A percentile compares a stretch with the other conserved stretches of the same genome.
Evolutionary conservation across 2,329 filamentous ascomycete genomes (phyloP).

Genomic region (Byssoonygena ceratinophila): DNA sequence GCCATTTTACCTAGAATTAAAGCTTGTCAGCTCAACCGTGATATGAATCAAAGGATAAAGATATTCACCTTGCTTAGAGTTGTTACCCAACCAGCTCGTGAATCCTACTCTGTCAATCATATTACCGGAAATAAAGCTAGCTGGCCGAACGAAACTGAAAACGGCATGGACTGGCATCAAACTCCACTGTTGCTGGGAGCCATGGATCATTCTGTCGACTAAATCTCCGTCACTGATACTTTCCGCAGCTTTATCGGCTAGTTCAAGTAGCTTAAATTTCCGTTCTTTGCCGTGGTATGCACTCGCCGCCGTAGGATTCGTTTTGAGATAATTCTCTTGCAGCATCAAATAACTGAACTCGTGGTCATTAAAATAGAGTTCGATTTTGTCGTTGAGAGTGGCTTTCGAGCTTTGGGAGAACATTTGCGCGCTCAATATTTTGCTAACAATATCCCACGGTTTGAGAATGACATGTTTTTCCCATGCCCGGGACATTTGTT

Average conservation of each 20-base stretch:
- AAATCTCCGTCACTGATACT: conserved; percentile 96
- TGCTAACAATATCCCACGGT: conserved; percentile 94
- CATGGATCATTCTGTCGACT: conserved; percentile 96
- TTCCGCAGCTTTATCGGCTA: conserved; percentile 77
- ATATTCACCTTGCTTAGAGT: conserved; percentile 66
- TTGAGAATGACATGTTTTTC: conserved; percentile 95
- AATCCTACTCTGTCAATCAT: conserved; percentile 63
- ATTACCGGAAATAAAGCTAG: conserved; percentile 75
- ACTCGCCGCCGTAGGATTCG: conserved; percentile 58
- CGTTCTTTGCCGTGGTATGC: conserved; percentile 57
- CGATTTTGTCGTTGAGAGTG: conserved; percentile 92
- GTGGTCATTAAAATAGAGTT: conserved; percentile 98
- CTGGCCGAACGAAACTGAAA: conserved; percentile 86
- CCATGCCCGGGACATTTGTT: conserved; percentile 94
- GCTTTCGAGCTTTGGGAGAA: conserved; percentile 74
- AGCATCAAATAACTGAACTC: conserved; percentile 97
- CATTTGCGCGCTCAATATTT: conserved; percentile 78
- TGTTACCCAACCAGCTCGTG: conserved; percentile 87
- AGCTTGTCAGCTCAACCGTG: conserved; percentile 15
- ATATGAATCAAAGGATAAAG: not conserved
- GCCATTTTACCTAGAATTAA: conserved; percentile 48
- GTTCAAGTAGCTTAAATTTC: conserved; percentile 70
- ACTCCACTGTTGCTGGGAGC: conserved; percentile 95
- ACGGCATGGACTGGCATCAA: conserved; percentile 93
- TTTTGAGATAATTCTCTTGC: conserved; percentile 91